Evolutionary conservation across 257 asterid species (phyloP).

Genomic region (Schizonepeta tenuifolia): DNA sequence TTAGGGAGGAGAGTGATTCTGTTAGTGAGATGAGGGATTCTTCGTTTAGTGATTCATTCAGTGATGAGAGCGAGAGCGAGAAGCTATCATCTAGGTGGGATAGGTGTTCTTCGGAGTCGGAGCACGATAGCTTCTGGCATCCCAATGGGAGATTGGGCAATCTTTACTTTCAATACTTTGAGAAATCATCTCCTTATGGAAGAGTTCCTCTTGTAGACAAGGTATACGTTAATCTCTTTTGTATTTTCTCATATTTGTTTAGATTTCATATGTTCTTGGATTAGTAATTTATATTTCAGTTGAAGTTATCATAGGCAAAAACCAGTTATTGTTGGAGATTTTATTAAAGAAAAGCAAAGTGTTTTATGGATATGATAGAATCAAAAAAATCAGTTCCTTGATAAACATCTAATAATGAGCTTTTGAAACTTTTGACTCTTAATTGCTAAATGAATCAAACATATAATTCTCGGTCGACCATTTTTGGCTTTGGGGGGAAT

Average conservation of each 20-base stretch:
- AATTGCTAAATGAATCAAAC: neutral
- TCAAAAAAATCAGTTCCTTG: constrained; percentile 16
- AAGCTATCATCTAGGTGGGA: constrained; percentile 68
- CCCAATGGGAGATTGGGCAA: constrained; percentile 57
- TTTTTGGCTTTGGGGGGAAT: neutral
- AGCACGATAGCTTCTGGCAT: constrained; percentile 50
- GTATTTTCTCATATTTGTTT: neutral
- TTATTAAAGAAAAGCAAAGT: constrained; percentile 13
- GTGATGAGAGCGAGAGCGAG: constrained; percentile 78
- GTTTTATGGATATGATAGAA: constrained; percentile 26
- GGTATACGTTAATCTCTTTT: constrained; percentile 36
- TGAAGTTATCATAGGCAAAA: neutral
- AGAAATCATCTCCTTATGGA: constrained; percentile 69
- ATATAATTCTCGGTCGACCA: neutral
- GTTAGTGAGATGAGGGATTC: constrained; percentile 66
- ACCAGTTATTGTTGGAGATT: constrained; percentile 11
- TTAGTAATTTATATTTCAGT: neutral
- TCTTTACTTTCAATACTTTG: constrained; percentile 68
- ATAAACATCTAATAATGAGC: constrained; percentile 27
- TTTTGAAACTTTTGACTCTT: constrained; percentile 23
- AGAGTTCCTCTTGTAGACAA: constrained; percentile 72
- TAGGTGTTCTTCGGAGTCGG: constrained; percentile 63
- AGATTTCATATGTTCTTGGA: neutral
- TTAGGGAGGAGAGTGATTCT: constrained; percentile 61
- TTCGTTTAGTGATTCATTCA: constrained; percentile 64